Evolutionary conservation across 352 stramenopile species (phyloP).

Genomic region (Phytophthora citricola): DNA sequence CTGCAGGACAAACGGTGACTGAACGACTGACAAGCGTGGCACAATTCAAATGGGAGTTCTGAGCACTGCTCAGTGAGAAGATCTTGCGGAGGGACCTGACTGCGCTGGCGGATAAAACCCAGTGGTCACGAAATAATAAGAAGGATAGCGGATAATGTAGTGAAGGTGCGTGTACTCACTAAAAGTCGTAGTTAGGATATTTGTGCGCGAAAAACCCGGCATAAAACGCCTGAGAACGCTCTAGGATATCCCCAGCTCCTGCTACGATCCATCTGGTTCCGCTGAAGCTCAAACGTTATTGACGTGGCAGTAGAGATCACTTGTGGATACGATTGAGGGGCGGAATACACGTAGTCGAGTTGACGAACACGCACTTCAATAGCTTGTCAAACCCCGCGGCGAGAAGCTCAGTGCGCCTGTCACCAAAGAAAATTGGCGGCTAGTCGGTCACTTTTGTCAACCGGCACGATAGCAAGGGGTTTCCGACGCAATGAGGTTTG

Average conservation of each 20-base stretch:
- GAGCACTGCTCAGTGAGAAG: constrained; percentile 1
- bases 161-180: background rate
- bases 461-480: no score
- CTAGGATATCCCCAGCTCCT: constrained; percentile 1
- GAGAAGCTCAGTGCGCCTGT: no score
- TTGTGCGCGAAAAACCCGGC: background rate
- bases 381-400: no score
- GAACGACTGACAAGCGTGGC: constrained; percentile 16
- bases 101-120: background rate
- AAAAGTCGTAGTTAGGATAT: background rate
- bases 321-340: constrained; percentile 2
- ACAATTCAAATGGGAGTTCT: constrained; percentile 9
- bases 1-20: constrained; percentile 6
- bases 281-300: constrained; percentile 13
- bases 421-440: no score
- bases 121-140: constrained; percentile 10
- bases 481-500: no score
- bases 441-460: no score
- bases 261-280: background rate
- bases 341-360: no score
- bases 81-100: no score
- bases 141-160: background rate
- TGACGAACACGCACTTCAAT: no score
- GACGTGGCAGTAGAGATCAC: constrained; percentile 22
- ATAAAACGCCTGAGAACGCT: background rate